Evolutionary conservation across 106 monocot species (phyloP), one percentile per base, ranked within the genome.

Genomic region (Cymbidium sinense): DNA sequence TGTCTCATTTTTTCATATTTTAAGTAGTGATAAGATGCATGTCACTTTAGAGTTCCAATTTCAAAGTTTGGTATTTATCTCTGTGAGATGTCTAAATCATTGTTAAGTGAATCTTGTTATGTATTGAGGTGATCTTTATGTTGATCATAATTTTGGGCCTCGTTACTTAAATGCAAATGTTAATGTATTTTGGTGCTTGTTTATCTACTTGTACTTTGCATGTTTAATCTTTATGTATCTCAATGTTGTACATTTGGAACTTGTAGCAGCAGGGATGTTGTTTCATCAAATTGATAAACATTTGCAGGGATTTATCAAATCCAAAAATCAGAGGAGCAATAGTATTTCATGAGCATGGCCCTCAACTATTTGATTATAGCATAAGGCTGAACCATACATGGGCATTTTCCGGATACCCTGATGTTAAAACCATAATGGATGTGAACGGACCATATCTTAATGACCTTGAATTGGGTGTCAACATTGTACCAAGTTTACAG

Each of bases 381-480:
- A 95, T 95, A 85, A 87, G 95, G 11, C 88, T 95, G 34, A 95
- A 95, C 64, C 95, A 95, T 77, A 86, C 91, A 34, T 95, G 95
- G 95, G 95, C 95, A 29, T 91, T 95, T 70, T 92, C 91, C 75
- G 95, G 95, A 52, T 95, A 91, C 78, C 95, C 95, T 76, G 86
- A 95, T 84, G 81, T 88, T 70, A 88, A 80, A 73, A 84, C 87
- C 34, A 95, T 95, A 82, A 95, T 95, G 95, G 95, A 95, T 86
- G 89, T 92, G 15, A 95, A 95, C 80, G 91, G 95, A 65, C 84
- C 91, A 64, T 95, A 88, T 85, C 84, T 95, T 13, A 83, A 95
- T 82, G 91, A 95, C 74, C 80, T 95, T 30, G 86, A 83, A 51
- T 71, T 95, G 78, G 95, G 91, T 52, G 86, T 92, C 78, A 86